Evolutionary conservation across 2,329 filamentous ascomycete genomes (phyloP), one percentile per base, ranked within the genome.

Genomic region (Purpureocillium takamizusanense): DNA sequence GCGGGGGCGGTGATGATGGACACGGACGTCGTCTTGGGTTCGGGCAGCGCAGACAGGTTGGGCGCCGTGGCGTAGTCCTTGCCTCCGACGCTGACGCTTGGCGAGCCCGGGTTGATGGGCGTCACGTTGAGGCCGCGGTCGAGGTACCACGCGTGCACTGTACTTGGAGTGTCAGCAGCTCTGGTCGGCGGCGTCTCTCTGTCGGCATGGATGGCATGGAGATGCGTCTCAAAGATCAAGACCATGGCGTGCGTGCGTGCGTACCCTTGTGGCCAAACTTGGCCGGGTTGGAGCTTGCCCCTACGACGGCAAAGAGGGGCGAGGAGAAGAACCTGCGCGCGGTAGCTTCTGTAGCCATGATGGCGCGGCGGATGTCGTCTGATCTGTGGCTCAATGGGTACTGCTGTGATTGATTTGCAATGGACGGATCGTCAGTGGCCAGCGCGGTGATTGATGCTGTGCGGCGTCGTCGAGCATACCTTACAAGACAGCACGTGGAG

Each of bases 211-310:
- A 25, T 5, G 21, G 21, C 21, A 5, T 25, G 5, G 21, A 25
- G 21, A 25, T 6, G 5, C 28, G n/a, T 30, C 28, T 15, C 28
- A 54, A n/a, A n/a, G n/a, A n/a, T n/a, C n/a, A n/a, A n/a, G n/a
- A n/a, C n/a, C n/a, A n/a, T n/a, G n/a, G n/a, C n/a, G n/a, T n/a
- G n/a, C n/a, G n/a, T n/a, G n/a, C n/a, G n/a, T n/a, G n/a, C 66
- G 41, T 61, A 89, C 88, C 80, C 68, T 87, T 89, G 62, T 95
- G 83, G 17, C 92, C 90, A 55, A 84, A 95, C 61, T 95, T 95
- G 56, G 71, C 67, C 31, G 83, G 70, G 62, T 94, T 87, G 37
- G 84, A 85, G 57, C 83, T 90, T 29, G 90, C 90, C 51, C 90
- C 90, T 15, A 89, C 87, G 21, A 95, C 90, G 42, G 90, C 89